These are phyloP conservation scores for Vinca minor DNA, from an alignment of 257 asterid genomes.

Conservation along the genomic window DNA sequence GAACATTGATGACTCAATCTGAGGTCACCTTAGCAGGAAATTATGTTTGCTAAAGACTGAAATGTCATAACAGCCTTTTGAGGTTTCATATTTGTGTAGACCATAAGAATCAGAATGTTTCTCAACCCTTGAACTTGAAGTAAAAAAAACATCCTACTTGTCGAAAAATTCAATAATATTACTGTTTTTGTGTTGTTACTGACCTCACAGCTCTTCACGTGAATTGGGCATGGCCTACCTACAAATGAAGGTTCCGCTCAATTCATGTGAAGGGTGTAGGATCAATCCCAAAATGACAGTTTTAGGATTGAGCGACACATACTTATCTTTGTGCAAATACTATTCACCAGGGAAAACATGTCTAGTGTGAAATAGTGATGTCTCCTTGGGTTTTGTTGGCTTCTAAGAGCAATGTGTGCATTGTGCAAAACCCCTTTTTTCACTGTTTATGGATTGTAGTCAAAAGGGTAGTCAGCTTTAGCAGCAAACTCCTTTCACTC, in stretches of 20 bases:
- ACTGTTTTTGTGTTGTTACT: too few relatives aligned
- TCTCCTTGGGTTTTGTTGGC: constrained; percentile 14
- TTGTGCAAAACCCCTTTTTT: neutral
- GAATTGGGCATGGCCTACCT: too few relatives aligned
- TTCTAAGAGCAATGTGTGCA: constrained; percentile 15
- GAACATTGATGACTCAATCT: neutral
- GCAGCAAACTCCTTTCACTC: constrained; percentile 27
- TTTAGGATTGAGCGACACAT: too few relatives aligned
- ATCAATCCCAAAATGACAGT: too few relatives aligned
- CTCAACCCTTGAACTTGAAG: too few relatives aligned
- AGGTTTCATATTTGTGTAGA: constrained; percentile 10
- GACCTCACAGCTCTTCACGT: too few relatives aligned
- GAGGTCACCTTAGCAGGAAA: constrained; percentile 1
- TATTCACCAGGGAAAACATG: neutral
- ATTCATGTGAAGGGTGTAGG: too few relatives aligned
- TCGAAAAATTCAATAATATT: too few relatives aligned
- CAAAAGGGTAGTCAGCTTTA: constrained; percentile 30
- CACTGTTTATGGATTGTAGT: constrained; percentile 21
- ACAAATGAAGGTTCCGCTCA: too few relatives aligned
- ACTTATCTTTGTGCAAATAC: neutral
- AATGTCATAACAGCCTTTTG: constrained; percentile 10
- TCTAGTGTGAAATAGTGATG: constrained; percentile 17
- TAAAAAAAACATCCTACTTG: too few relatives aligned
- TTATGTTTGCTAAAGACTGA: constrained; percentile 12
- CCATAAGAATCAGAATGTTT: constrained; percentile 15